Base-by-base conservation (phyloP, 2,329 filamentous ascomycete species). In the Madurella fahalii region DNA sequence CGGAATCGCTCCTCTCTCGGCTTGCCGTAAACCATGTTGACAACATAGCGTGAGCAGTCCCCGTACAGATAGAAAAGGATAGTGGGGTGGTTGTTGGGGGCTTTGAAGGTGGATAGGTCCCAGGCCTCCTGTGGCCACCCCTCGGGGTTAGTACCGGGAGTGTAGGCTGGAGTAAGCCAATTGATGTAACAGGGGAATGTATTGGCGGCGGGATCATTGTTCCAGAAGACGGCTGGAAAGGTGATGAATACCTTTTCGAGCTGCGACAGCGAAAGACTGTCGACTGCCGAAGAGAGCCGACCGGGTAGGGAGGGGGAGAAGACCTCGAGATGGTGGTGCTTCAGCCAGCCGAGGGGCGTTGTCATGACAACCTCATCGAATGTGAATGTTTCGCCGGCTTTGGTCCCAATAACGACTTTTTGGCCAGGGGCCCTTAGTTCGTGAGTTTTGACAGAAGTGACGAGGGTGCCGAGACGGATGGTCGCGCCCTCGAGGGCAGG, bases 321-420 rank as follows among this genome's bases (percentile, higher is more conserved):
- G 25, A 70, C 68, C 7, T 71, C 70, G 13, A 25, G 25, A 25
- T 55, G 41, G 60, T 77, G 74, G 54, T 69, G 68, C 60, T 81
- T 79, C 1, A 82, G 68, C 75, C 77, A 81, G 47, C 78, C 79
- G 1, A 82, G 66, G 0, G 79, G 78, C 31, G 74, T 74, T 7
- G 78, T 79, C 40, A 79, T 68, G 18, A 81, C 72, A 9, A 81
- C 71, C 54, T 80, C 75, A 57, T 81, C 77, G 58, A 79, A 81
- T 3, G 53, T 50, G 53, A 71, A 67, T 17, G 53, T 61, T 42
- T 68, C 63, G 31, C 71, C 72, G 12, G 66, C 60, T 8, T 65
- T 57, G 1, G 78, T 37, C 4, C 11, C 13, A 15, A 37, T 15
- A 5, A 15, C 13, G 4, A 37, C 34, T 15, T 12, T 11, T 9